phyloP scores from a whole-genome alignment of 2,329 filamentous ascomycete genomes.

The Nigrograna mackinnonii region DNA sequence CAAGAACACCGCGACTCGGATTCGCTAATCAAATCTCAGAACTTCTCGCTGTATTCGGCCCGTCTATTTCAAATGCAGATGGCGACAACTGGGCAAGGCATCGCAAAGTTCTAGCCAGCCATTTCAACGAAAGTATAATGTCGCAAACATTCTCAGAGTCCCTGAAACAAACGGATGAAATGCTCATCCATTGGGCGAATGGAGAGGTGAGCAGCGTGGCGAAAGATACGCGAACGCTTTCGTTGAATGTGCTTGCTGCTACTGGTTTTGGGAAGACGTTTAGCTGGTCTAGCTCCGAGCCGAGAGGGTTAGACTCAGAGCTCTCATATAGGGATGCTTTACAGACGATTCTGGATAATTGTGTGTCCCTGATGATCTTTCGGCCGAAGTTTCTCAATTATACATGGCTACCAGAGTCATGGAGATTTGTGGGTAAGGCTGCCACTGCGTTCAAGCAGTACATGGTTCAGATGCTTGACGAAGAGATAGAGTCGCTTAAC shows the following conservation, averaged over 20 bases:
- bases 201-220: slow-evolving; percentile 6
- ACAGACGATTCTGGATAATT: slow-evolving; percentile 23
- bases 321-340: slow-evolving; percentile 13
- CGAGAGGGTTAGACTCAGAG: not conserved
- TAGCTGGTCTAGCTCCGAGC: slow-evolving; percentile 6
- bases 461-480: slow-evolving; percentile 15
- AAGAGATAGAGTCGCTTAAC: slow-evolving; percentile 8
- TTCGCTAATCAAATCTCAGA: too few species aligned
- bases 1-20: too few species aligned
- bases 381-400: slow-evolving; percentile 1
- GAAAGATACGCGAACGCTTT: slow-evolving; percentile 31
- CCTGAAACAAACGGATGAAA: not conserved
- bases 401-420: slow-evolving; percentile 16
- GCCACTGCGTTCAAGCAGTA: slow-evolving; percentile 10
- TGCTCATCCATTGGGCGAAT: slow-evolving; percentile 3
- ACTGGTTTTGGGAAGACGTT: slow-evolving; percentile 28
- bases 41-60: slow-evolving; percentile 5
- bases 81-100: slow-evolving; percentile 44
- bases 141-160: slow-evolving; percentile 9
- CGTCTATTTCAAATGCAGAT: slow-evolving; percentile 4
- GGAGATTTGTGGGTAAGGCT: slow-evolving; percentile 19
- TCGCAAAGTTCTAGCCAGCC: slow-evolving; percentile 39
- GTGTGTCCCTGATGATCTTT: slow-evolving; percentile 16
- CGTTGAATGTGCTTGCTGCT: slow-evolving; percentile 37
- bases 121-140: slow-evolving; percentile 48